Evolutionary conservation across 352 stramenopile species (phyloP).

Genomic region (Globisporangium iwayamae): DNA sequence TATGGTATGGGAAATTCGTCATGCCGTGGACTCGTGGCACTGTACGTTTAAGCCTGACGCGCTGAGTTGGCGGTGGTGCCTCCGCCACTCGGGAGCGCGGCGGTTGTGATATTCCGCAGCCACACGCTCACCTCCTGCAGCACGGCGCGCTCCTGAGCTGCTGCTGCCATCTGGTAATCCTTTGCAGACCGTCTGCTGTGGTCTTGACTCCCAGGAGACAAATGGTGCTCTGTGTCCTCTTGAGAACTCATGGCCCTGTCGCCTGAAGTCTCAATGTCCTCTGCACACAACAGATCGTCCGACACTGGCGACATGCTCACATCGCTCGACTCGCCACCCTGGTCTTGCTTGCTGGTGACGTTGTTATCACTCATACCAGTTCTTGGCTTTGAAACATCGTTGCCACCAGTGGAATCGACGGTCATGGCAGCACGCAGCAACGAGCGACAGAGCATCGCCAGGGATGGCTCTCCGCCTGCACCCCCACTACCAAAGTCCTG

Average conservation of each 20-base stretch:
- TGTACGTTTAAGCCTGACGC: constrained; percentile 1
- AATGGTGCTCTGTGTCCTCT: background rate
- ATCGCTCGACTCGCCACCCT: background rate
- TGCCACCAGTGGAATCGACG: constrained; percentile 24
- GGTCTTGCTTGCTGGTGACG: constrained; percentile 2
- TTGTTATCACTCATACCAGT: background rate
- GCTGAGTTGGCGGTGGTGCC: background rate
- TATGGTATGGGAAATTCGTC: background rate
- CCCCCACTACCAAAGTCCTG: constrained; percentile 28
- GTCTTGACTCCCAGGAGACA: constrained; percentile 5
- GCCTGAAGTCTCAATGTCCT: constrained; percentile 53
- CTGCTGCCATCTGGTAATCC: constrained; percentile 20
- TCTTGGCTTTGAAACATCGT: background rate
- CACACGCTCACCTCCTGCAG: constrained; percentile 80
- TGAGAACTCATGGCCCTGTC: constrained; percentile 17
- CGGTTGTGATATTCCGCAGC: constrained; percentile 51
- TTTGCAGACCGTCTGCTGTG: background rate
- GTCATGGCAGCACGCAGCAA: constrained; percentile 43
- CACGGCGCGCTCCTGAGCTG: constrained; percentile 68
- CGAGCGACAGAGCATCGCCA: constrained; percentile 53
- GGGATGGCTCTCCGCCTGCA: constrained; percentile 3
- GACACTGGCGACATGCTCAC: constrained; percentile 34
- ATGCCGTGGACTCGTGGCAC: background rate
- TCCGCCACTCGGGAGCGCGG: constrained; percentile 2
- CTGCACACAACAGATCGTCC: constrained; percentile 56